Base-by-base conservation (phyloP, 1,139 yeast genomes). In the Scheffersomyces quercinus region DNA sequence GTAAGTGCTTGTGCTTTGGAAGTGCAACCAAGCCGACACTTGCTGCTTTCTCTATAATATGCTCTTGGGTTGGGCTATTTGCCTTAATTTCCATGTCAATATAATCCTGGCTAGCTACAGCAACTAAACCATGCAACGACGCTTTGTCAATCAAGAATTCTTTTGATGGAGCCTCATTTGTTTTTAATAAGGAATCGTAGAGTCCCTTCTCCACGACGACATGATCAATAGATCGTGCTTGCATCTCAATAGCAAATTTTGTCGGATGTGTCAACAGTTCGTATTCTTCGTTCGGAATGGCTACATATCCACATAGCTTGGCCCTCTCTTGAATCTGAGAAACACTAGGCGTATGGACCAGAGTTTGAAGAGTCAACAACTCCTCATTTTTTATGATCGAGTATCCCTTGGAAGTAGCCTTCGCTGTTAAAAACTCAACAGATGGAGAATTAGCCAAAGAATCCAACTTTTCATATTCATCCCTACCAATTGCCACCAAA, bases 51-150 rank as follows among this genome's bases (percentile, higher is more conserved):
- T 58, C 53, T 14, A 52, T 45, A 20, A 81, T 46, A 40, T 67
- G 67, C 1, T 68, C 73, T 14, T 64, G 44, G 15, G 69, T 56
- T 14, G 79, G 79, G 2, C 59, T 51, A 28, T 61, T 53, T 3
- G 70, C 65, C 35, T 57, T 57, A 9, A 43, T 45, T 35, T 47
- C 30, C 38, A 71, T 53, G 6, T 54, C 55, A 3, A 59, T 52
- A 44, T 64, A 57, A 14, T 53, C 56, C n/a, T 41, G 37, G 15
- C 36, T 41, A 11, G 46, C 32, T 12, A 51, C 40, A 15, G 53
- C 47, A 6, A 55, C 48, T 28, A 54, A 52, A 6, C 63, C 65
- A 39, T 41, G 52, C 31, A 42, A 35, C 28, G 44, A 37, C 29
- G 59, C 56, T 35, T 58, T 49, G 14, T 48, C 47, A 5, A 47